Evolutionary conservation across 139 green algal species (phyloP).

Genomic region (Coccomyxa sp.): DNA sequence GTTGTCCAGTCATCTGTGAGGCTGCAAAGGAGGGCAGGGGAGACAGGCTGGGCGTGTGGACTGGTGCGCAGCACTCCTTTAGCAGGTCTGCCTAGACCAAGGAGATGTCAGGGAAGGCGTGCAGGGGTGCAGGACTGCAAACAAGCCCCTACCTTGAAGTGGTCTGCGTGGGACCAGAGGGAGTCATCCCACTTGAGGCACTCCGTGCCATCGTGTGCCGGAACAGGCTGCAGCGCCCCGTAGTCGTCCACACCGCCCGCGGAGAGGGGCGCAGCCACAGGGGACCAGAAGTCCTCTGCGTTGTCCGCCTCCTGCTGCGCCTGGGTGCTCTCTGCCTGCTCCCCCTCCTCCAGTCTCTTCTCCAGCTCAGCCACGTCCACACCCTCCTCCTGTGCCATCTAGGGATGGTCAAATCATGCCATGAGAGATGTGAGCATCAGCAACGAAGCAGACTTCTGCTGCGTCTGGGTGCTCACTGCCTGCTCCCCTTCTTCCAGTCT

Average conservation of each 20-base stretch:
- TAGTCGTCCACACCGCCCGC: conserved; percentile 23
- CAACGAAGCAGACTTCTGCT: not conserved
- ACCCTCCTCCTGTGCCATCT: conserved; percentile 7
- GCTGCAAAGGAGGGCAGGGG: no score
- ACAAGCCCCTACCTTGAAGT: conserved; percentile 70
- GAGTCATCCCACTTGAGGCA: conserved; percentile 82
- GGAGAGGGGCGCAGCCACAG: conserved; percentile 4
- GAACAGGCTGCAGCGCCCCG: conserved; percentile 30
- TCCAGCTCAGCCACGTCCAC: conserved; percentile 15
- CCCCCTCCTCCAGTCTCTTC: conserved; percentile 3
- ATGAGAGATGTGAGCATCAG: no score
- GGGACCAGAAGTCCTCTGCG: conserved; percentile 42
- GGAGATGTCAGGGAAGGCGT: no score
- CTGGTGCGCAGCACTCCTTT: not conserved
- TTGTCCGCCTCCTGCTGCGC: not conserved
- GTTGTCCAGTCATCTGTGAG: not conserved
- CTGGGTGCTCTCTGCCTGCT: conserved; percentile 6
- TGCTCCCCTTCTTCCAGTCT: conserved; percentile 6
- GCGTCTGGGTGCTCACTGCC: not conserved
- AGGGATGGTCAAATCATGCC: no score
- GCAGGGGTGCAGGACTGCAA: no score
- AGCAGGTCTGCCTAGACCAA: not conserved
- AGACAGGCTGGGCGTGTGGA: not conserved
- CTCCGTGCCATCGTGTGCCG: conserved; percentile 83
- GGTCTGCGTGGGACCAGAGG: conserved; percentile 76